Percentiles rank a stretch among this genome's conserved stretches.
phyloP scores from a whole-genome alignment of 129 eudicot species.

The Heracleum sosnowskyi region DNA sequence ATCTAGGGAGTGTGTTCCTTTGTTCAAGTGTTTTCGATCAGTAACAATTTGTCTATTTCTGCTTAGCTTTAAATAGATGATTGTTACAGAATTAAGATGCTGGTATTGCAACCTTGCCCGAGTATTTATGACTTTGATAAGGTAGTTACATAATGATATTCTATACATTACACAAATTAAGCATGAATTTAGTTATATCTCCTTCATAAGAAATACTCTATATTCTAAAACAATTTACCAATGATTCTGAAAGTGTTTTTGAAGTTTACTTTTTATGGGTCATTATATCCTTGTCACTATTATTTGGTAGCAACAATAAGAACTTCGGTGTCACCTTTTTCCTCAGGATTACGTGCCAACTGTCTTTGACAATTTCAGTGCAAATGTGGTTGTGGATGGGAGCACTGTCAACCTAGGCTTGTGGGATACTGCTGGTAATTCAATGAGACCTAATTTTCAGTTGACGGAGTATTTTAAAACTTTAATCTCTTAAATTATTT shows the following conservation, averaged over 20 bases:
- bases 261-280: neutral
- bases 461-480: neutral
- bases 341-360: slow-evolving; percentile 89
- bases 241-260: neutral
- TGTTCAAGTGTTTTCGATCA: neutral
- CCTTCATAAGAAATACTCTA: neutral
- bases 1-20: neutral
- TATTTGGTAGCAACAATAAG: neutral
- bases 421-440: slow-evolving; percentile 96
- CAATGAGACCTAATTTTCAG: neutral
- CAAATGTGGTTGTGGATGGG: slow-evolving; percentile 91
- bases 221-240: neutral
- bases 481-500: neutral
- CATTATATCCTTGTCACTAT: neutral
- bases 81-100: neutral
- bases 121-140: neutral
- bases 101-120: neutral
- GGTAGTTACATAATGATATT: neutral
- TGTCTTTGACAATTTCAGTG: slow-evolving; percentile 97
- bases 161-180: neutral
- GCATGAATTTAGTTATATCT: neutral
- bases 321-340: neutral
- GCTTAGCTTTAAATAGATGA: neutral
- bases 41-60: neutral
- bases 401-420: slow-evolving; percentile 94